These are phyloP conservation scores for Rhizophagus sp. DNA, from an alignment of 192 early-diverging fungal genomes.

Conservation along the genomic window DNA sequence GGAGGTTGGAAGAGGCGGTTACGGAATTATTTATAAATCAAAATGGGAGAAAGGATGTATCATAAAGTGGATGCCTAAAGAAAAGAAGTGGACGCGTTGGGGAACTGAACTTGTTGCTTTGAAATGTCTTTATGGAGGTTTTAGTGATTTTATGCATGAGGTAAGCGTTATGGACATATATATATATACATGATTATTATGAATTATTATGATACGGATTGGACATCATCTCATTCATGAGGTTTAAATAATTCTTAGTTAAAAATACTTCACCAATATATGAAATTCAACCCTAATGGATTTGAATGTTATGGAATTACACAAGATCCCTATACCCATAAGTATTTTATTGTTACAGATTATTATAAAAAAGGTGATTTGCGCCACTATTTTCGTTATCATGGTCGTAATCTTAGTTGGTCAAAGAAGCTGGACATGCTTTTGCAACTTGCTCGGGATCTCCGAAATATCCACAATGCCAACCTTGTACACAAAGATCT, in stretches of 20 bases:
- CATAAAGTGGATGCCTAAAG: not conserved
- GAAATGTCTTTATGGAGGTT: conserved; percentile 25
- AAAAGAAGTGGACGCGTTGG: not conserved
- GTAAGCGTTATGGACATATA: not conserved
- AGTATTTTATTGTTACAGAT: conserved; percentile 42
- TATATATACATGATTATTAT: too few relatives aligned
- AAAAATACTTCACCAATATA: not conserved
- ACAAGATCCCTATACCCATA: conserved; percentile 35
- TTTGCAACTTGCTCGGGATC: not conserved
- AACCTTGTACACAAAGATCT: not conserved
- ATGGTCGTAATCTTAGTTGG: conserved; percentile 26
- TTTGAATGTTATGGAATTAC: conserved; percentile 37
- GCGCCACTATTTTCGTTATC: conserved; percentile 36
- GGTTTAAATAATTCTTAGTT: not conserved
- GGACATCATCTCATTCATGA: not conserved
- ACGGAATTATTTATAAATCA: not conserved
- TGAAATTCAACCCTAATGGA: not conserved
- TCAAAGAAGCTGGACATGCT: not conserved
- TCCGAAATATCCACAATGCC: not conserved
- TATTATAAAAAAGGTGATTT: conserved; percentile 37
- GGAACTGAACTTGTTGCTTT: conserved; percentile 18
- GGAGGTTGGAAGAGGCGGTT: not conserved
- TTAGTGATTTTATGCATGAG: conserved; percentile 36
- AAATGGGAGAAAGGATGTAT: not conserved
- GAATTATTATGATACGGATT: too few relatives aligned